Evolutionary conservation across 306 rosid genomes (phyloP), one percentile per base, ranked within the genome.

Genomic region (Abrus pulchellus): DNA sequence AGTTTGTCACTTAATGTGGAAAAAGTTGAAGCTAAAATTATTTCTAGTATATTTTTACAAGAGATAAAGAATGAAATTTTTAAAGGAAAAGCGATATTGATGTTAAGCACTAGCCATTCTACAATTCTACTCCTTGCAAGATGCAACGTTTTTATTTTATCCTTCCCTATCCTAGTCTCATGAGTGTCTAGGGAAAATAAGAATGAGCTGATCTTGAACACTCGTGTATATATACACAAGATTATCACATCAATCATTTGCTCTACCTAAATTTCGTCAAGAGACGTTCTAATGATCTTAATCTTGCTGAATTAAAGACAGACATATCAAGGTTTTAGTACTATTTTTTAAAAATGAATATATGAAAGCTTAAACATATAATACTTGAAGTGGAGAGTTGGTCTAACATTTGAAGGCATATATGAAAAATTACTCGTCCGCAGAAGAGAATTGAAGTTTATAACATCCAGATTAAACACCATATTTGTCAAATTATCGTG

Each of bases 351-450:
- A 28, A 13, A 30, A 30, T 12, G 13, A 45, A 47, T 47, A 33
- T 33, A 48, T 3, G 54, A 20, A 59, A 34, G 48, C 36, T 45
- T 29, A n/a, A 28, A 69, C 20, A n/a, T 45, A 74, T 5, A 56
- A 40, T 29, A 7, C 38, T 74, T 57, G 29, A 32, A 11, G 55
- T 27, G 29, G 1, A n/a, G 33, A 30, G 13, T 13, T 11, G 9
- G 10, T 48, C 53, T 54, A 55, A 6, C 67, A 74, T 74, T 59
- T 29, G 34, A 73, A 75, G 56, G 49, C 1, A 62, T 59, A 60
- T 61, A 6, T 57, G 43, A 11, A 38, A 14, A 49, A 36, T 4
- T 56, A 28, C 56, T 43, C 52, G 27, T 30, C 36, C 61, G 45
- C 41, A 53, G 7, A 38, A 64, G 72, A 63, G 48, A 76, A 9